These are phyloP conservation scores for Fusarium papillatum DNA, from an alignment of 2,329 filamentous ascomycete genomes.

Conservation along the genomic window DNA sequence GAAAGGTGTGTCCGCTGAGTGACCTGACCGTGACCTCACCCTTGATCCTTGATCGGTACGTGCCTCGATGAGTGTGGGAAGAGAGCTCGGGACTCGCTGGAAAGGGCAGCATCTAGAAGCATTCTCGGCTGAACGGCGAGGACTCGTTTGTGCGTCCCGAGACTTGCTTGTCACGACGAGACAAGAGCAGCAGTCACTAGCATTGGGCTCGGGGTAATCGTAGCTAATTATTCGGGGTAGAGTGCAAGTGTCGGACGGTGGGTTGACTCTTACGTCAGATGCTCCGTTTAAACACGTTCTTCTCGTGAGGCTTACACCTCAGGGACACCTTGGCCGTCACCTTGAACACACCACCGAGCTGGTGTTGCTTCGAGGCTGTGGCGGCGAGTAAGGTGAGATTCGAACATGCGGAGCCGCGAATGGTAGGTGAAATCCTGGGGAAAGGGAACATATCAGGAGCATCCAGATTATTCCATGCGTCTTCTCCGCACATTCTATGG, in stretches of 20 bases:
- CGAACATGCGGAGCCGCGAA: constrained; percentile 13
- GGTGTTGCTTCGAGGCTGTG: neutral
- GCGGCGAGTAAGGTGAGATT: neutral
- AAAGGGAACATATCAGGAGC: neutral
- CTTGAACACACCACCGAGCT: constrained; percentile 11
- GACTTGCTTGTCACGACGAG: neutral
- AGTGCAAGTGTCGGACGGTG: constrained; percentile 17
- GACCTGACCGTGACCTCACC: constrained; percentile 15
- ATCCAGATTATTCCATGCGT: constrained; percentile 10
- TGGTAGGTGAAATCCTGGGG: constrained; percentile 4
- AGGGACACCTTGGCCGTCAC: constrained; percentile 6
- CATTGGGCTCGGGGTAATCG: constrained; percentile 6
- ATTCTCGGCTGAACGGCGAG: constrained; percentile 7
- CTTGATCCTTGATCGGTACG: constrained; percentile 1
- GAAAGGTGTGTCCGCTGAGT: constrained; percentile 3
- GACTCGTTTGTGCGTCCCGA: neutral
- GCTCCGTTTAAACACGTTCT: constrained; percentile 34
- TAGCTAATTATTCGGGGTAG: constrained; percentile 12
- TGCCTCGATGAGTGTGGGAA: neutral
- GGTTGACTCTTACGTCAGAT: constrained; percentile 35
- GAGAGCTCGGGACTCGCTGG: neutral
- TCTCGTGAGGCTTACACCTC: constrained; percentile 11
- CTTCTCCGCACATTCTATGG: constrained; percentile 10
- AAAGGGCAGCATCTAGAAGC: neutral
- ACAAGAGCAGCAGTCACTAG: neutral